Conservation (phyloP, 257 asterid species). For the Solanum appendiculatum region DNA sequence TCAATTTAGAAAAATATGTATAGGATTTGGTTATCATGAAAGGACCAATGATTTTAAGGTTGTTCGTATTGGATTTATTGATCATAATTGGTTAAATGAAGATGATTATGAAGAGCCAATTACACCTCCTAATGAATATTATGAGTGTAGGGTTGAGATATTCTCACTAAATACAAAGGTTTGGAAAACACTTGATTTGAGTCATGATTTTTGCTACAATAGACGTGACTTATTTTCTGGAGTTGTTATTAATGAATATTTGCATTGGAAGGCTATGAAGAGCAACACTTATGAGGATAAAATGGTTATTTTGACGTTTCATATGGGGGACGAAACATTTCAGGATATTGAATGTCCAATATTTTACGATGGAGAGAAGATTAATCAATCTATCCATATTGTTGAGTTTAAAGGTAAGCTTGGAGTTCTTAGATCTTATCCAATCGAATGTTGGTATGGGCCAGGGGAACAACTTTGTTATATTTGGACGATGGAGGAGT, state of each 20-base stretch:
- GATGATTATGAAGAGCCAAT: neutral
- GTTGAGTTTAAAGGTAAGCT: neutral
- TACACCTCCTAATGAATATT: neutral
- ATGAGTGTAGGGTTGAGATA: conserved; percentile 1
- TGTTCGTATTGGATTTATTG: neutral
- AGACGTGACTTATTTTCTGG: neutral
- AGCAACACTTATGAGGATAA: neutral
- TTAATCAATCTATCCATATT: neutral
- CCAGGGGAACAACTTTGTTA: neutral
- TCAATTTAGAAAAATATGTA: too few relatives aligned
- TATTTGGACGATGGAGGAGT: conserved; percentile 11
- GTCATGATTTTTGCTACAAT: neutral
- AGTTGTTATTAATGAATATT: neutral
- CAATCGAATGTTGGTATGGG: neutral
- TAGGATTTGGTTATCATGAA: conserved; percentile 10
- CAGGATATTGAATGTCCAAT: neutral
- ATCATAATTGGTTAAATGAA: neutral
- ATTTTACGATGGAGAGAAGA: neutral
- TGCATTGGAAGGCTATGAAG: conserved; percentile 1
- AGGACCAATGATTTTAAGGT: neutral
- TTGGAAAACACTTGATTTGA: neutral
- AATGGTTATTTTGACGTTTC: neutral
- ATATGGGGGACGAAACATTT: neutral
- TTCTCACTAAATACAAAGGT: neutral
- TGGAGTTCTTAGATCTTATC: neutral